A percentile compares a stretch with the other conserved stretches of the same genome.
These are phyloP conservation scores for Penicillium fuscoglaucum DNA, from an alignment of 2,329 filamentous ascomycete species.

Conservation along the genomic window DNA sequence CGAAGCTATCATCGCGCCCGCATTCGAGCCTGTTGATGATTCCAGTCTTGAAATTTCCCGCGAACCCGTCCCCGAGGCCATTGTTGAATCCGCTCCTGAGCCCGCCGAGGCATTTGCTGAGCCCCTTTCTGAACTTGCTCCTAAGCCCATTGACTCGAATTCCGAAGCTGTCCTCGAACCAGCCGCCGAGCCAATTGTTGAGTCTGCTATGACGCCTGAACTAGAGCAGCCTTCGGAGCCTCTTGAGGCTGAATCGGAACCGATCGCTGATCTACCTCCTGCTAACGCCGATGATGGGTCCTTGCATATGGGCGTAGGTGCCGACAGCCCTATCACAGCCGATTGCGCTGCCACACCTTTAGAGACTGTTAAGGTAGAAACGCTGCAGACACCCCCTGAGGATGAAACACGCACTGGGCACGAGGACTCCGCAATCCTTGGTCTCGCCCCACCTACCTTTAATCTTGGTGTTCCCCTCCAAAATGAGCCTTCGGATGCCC, in stretches of 20 bases:
- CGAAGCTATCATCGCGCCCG: not conserved
- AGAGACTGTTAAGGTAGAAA: constrained; percentile 19
- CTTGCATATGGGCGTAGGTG: constrained; percentile 19
- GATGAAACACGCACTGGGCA: constrained; percentile 29
- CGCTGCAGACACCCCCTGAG: constrained; percentile 20
- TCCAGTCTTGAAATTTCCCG: not conserved
- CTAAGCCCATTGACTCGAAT: not conserved
- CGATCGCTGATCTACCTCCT: constrained; percentile 23
- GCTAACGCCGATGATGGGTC: constrained; percentile 19
- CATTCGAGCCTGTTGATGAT: not conserved
- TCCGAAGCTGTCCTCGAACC: not conserved
- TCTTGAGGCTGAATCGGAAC: constrained; percentile 24
- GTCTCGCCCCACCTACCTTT: constrained; percentile 34
- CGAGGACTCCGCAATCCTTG: constrained; percentile 26
- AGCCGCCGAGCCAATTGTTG: not conserved
- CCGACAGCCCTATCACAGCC: constrained; percentile 13
- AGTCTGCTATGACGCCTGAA: not conserved
- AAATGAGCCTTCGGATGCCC: constrained; percentile 26
- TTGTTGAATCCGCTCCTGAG: not conserved
- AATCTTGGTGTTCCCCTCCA: constrained; percentile 31
- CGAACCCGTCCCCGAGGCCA: constrained; percentile 15
- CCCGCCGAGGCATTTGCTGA: constrained; percentile 11
- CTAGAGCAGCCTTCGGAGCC: constrained; percentile 4
- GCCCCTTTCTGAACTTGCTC: constrained; percentile 3
- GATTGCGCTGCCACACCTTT: constrained; percentile 13